A percentile compares a stretch with the other conserved stretches of the same genome.
Evolutionary conservation across 2,329 filamentous ascomycete species (phyloP).

Genomic region (Epichloe bromicola): DNA sequence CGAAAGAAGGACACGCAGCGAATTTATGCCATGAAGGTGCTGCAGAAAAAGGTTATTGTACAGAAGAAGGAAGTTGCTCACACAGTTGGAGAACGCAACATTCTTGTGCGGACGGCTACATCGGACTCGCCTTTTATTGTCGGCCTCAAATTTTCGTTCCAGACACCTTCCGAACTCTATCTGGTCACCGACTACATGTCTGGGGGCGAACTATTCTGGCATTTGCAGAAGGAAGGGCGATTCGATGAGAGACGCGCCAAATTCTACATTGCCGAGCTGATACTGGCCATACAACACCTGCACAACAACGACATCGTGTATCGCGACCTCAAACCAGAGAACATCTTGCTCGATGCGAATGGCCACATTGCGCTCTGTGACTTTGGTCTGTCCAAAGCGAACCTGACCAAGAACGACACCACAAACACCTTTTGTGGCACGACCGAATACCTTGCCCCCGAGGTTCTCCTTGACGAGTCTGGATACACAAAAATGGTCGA

Average conservation of each 20-base stretch:
- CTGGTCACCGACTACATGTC: constrained; percentile 99
- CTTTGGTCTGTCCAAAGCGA: constrained; percentile 94
- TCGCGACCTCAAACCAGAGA: constrained; percentile 92
- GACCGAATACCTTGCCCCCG: constrained; percentile 91
- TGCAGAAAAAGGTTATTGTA: constrained; percentile 99
- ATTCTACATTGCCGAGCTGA: constrained; percentile 97
- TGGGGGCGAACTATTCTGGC: constrained; percentile 95
- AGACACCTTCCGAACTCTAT: constrained; percentile 91
- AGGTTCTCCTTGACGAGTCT: constrained; percentile 88
- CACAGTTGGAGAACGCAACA: constrained; percentile 93
- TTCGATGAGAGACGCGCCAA: constrained; percentile 93
- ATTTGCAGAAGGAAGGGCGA: constrained; percentile 89
- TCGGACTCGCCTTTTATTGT: constrained; percentile 96
- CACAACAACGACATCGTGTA: constrained; percentile 98
- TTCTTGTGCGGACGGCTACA: constrained; percentile 89
- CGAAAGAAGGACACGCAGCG: constrained; percentile 91
- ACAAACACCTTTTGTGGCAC: constrained; percentile 99
- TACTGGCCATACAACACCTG: constrained; percentile 85
- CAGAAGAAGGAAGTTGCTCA: constrained; percentile 99
- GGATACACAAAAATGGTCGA: constrained; percentile 99
- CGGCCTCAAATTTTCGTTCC: constrained; percentile 95
- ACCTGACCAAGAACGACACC: constrained; percentile 90
- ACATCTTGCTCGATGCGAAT: constrained; percentile 91
- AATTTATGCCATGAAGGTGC: constrained; percentile 98
- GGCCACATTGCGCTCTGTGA: constrained; percentile 96